Evolutionary conservation across 2,329 filamentous ascomycete genomes (phyloP), one percentile per base, ranked within the genome.

Genomic region (Colletotrichum aenigma): DNA sequence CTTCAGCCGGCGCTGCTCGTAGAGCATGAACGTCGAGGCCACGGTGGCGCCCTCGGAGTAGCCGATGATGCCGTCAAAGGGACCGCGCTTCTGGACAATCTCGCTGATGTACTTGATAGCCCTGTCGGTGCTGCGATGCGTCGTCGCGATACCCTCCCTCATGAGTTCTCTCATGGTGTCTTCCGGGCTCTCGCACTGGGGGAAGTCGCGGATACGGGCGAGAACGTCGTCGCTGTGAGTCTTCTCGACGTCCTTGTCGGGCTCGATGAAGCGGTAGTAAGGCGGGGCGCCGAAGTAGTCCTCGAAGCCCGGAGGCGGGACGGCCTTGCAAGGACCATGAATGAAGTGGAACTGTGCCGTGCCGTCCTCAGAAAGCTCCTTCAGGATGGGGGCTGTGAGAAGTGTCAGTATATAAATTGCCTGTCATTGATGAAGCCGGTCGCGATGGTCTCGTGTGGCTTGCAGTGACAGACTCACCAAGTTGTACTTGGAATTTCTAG

Each of bases 11-110:
- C 85, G 82, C 70, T 86, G 83, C 78, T 91, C 89, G 66, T 90
- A 87, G 5, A 91, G 81, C 10, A 91, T 83, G 10, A 90, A 79
- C 1, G 88, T 90, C 1, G 88, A 87, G 0, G 90, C 91, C 16
- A 90, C 86, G 0, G 88, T 89, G 2, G 91, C 90, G 4, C 91
- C 91, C 79, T 93, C 91, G 0, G 90, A 92, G 78, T 92, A 93
- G 2, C 91, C 91, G 21, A 93, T 85, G 61, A 93, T 88, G 4
- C 89, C 91, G 74, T 89, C 87, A 72, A 90, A 86, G 3, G 86
- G 85, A 0, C 85, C 85, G 4, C 84, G 81, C 43, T 87, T 83
- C 18, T 89, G 85, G 77, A 91, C 84, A 7, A 88, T 85, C 12
- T 86, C 80, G 77, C 87, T 82, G 3, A 89, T 81, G 62, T 82